Evolutionary conservation across 2,329 filamentous ascomycete species (phyloP), one percentile per base, ranked within the genome.

Genomic region (Botrytis pseudocinerea): DNA sequence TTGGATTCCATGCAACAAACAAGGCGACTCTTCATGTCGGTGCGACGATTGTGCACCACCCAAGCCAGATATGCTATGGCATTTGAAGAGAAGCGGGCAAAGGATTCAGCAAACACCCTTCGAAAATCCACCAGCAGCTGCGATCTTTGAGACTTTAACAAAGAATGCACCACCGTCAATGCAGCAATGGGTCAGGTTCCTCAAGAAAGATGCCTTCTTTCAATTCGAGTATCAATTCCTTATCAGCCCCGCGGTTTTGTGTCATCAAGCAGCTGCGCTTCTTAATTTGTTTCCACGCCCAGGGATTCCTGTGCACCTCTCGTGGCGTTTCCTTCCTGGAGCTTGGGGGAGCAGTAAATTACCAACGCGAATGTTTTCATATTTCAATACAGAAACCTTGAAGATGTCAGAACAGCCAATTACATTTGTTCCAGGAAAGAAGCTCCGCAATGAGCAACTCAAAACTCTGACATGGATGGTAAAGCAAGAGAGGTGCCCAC

Each of bases 401-500:
- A 46, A 48, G 1, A 71, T 73, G 42, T 46, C 42, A 61, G 16
- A 32, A 1, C 81, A 85, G 73, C 82, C 82, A 32, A 80, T 79
- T 32, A 78, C 78, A 28, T 85, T 65, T 28, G 59, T 59, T 40
- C 14, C 59, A 0, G 20, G 46, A 12, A 32, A 22, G 20, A 73
- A 75, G 2, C 80, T 91, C 2, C 84, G 85, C 9, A 80, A 82
- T 0, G 85, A 88, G 46, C 90, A 92, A 75, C 78, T 84, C 8
- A 82, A 84, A 28, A 88, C 87, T 3, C 80, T 92, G 2, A 75
- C 80, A 0, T 92, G 90, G 90, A 91, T 91, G 88, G 78, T 83
- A 16, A 28, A 75, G 0, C 87, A 89, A 78, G 90, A 92, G 77
- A 74, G 81, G 18, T 88, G 90, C 76, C 75, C 78, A 1, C 79